These are phyloP conservation scores for Exophiala oligosperma DNA, from an alignment of 2,329 filamentous ascomycete genomes.

Conservation along the genomic window DNA sequence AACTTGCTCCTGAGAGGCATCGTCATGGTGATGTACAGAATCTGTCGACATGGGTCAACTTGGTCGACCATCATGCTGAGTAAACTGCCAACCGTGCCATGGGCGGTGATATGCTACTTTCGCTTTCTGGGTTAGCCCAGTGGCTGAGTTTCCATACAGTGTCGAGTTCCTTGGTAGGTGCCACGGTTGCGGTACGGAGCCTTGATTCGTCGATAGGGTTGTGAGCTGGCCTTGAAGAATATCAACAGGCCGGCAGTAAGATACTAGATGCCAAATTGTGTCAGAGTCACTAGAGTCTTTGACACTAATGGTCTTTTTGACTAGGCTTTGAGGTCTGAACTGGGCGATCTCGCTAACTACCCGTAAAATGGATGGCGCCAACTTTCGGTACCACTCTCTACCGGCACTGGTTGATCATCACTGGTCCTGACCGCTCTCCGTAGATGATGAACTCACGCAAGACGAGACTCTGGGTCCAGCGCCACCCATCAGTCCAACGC, in stretches of 20 bases:
- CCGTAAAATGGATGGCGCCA: constrained; percentile 65
- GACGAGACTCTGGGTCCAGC: constrained; percentile 80
- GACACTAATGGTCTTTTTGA: constrained; percentile 92
- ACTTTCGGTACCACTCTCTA: background rate
- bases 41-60: too few relatives aligned
- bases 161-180: background rate
- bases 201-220: constrained; percentile 45
- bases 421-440: constrained; percentile 62
- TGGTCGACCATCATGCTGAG: too few relatives aligned
- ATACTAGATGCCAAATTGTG: constrained; percentile 79
- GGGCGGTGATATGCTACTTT: too few relatives aligned
- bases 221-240: constrained; percentile 60
- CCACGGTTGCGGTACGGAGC: background rate
- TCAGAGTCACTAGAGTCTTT: constrained; percentile 58
- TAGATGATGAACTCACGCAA: constrained; percentile 74
- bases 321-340: constrained; percentile 76
- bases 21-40: too few relatives aligned
- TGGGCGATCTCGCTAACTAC: constrained; percentile 83
- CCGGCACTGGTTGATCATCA: background rate
- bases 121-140: too few relatives aligned
- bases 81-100: too few relatives aligned
- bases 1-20: too few relatives aligned
- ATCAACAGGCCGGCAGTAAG: constrained; percentile 81
- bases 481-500: constrained; percentile 80
- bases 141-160: too few relatives aligned